phyloP scores from a whole-genome alignment of 2,329 filamentous ascomycete genomes.

The Sclerotinia minor region DNA sequence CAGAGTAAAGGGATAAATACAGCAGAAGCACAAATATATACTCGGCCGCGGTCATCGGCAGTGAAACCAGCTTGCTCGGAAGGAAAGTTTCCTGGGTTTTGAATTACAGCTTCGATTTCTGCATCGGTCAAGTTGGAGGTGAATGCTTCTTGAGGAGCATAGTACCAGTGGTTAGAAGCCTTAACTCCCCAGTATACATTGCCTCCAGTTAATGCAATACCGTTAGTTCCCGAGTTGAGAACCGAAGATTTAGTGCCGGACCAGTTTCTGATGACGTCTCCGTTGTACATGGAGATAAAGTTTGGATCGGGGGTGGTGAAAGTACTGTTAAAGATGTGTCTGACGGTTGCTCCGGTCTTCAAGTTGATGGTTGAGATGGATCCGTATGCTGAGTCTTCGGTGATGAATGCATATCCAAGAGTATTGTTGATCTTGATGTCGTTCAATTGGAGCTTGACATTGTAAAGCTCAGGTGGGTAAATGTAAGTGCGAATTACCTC shows the following conservation, averaged over 20 bases:
- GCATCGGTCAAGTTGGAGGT: slow-evolving; percentile 9
- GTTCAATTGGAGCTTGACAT: slow-evolving; percentile 2
- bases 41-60: slow-evolving; percentile 3
- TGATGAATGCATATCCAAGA: slow-evolving; percentile 13
- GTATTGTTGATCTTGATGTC: slow-evolving; percentile 5
- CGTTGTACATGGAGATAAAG: slow-evolving; percentile 14
- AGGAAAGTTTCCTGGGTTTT: slow-evolving; percentile 10
- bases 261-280: slow-evolving; percentile 18
- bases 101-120: slow-evolving; percentile 4
- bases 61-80: slow-evolving; percentile 12
- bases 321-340: slow-evolving; percentile 7
- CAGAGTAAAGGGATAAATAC: neutral
- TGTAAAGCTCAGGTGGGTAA: slow-evolving; percentile 14
- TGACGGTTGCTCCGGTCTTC: neutral
- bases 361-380: neutral
- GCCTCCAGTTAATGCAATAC: neutral
- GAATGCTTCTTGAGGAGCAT: slow-evolving; percentile 3
- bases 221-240: slow-evolving; percentile 2
- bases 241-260: neutral
- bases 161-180: slow-evolving; percentile 16
- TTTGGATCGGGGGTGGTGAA: neutral
- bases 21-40: slow-evolving; percentile 15
- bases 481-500: slow-evolving; percentile 10
- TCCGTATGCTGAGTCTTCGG: neutral
- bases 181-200: slow-evolving; percentile 8